Conservation (phyloP, 306 rosid genomes). For the Comarum palustre region DNA sequence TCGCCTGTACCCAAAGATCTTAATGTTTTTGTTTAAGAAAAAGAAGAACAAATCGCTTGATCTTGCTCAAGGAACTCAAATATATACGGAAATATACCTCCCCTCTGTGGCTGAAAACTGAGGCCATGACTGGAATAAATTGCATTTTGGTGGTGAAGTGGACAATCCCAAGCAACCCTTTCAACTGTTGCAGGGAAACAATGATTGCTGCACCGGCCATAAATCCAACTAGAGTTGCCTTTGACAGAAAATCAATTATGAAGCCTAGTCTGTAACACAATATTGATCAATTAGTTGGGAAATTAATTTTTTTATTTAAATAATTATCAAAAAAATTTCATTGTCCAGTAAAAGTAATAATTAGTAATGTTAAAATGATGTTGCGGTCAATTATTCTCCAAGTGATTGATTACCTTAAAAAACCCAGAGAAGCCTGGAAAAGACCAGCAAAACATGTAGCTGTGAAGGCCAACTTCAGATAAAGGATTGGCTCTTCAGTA, state of each 20-base stretch:
- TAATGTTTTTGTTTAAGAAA: not conserved
- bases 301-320: not conserved
- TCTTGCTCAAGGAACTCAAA: conserved; percentile 19
- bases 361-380: not conserved
- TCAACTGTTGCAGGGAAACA: conserved; percentile 84
- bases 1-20: not conserved
- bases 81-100: conserved; percentile 47
- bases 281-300: not conserved
- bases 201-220: conserved; percentile 98
- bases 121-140: conserved; percentile 62
- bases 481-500: conserved; percentile 61
- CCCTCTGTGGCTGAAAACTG: conserved; percentile 52
- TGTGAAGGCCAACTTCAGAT: conserved; percentile 89
- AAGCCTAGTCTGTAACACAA: conserved; percentile 65
- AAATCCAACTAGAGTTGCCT: conserved; percentile 89
- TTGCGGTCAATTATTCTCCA: not conserved
- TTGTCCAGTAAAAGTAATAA: not conserved
- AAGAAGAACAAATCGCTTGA: not conserved
- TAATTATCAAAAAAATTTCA: not conserved
- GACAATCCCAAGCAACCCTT: conserved; percentile 82
- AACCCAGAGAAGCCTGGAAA: conserved; percentile 82
- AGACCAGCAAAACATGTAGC: conserved; percentile 89
- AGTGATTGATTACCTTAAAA: conserved; percentile 57
- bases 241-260: conserved; percentile 90
- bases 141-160: conserved; percentile 88